phyloP scores from a whole-genome alignment of 495 filamentous ascomycete genomes.

The Daldinia decipiens region DNA sequence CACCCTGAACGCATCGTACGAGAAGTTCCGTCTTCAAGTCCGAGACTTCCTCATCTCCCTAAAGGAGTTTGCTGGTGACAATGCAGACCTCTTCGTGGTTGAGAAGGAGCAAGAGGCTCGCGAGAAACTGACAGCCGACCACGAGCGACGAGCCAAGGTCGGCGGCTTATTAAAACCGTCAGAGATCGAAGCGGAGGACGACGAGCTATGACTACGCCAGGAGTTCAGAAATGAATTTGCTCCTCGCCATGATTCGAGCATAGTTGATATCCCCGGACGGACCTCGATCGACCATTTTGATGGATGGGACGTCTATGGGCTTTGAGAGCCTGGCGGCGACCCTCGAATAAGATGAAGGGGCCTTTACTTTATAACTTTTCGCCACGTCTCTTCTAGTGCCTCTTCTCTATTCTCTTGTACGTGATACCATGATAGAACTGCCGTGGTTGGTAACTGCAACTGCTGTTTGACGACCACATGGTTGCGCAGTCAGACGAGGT shows the following conservation, averaged over 20 bases:
- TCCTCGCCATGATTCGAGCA: slow-evolving; percentile 45
- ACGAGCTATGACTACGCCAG: slow-evolving; percentile 87
- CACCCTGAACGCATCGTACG: slow-evolving; percentile 79
- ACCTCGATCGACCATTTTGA: slow-evolving; percentile 52
- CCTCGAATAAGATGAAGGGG: slow-evolving; percentile 20
- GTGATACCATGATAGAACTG: slow-evolving; percentile 46
- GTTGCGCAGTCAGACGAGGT: slow-evolving; percentile 11
- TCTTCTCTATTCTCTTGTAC: slow-evolving; percentile 36
- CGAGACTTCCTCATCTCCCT: slow-evolving; percentile 97
- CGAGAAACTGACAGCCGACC: slow-evolving; percentile 81
- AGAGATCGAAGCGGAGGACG: slow-evolving; percentile 81
- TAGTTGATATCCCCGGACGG: slow-evolving; percentile 19
- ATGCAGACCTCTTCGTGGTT: slow-evolving; percentile 92
- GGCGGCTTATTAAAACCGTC: slow-evolving; percentile 92
- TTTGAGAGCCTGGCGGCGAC: slow-evolving; percentile 48
- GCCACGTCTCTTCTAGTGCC: slow-evolving; percentile 22
- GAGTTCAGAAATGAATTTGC: slow-evolving; percentile 71
- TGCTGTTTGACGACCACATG: slow-evolving; percentile 6
- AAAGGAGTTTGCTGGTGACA: slow-evolving; percentile 94
- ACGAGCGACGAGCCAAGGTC: slow-evolving; percentile 89
- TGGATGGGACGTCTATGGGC: slow-evolving; percentile 64
- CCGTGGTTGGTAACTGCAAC: slow-evolving; percentile 15
- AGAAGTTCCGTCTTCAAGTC: slow-evolving; percentile 90
- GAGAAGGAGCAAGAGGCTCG: slow-evolving; percentile 87
- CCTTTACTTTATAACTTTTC: slow-evolving; percentile 28